These are phyloP conservation scores for Wallemia hederae DNA, from an alignment of 1,284 basidiomycete genomes.

Conservation along the genomic window DNA sequence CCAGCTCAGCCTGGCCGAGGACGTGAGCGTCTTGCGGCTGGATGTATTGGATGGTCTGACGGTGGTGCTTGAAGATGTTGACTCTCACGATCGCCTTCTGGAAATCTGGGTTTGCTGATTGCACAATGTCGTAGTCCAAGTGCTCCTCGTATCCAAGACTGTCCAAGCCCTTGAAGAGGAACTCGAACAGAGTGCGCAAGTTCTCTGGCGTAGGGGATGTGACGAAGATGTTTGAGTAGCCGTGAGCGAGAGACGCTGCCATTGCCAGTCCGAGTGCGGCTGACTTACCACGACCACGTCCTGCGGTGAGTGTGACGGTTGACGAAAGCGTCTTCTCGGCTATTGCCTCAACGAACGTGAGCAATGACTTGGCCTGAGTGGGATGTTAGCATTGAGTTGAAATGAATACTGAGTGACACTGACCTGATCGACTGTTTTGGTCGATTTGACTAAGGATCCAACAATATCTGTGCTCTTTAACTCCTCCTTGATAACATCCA, in stretches of 20 bases:
- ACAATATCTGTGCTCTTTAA: conserved; percentile 62
- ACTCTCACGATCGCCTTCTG: conserved; percentile 88
- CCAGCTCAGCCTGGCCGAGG: conserved; percentile 83
- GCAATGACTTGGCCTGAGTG: conserved; percentile 38
- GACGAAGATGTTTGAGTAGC: conserved; percentile 94
- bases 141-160: conserved; percentile 89
- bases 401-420: conserved; percentile 4
- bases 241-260: conserved; percentile 70
- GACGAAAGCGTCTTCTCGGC: conserved; percentile 74
- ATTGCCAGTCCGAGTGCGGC: conserved; percentile 83
- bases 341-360: conserved; percentile 78
- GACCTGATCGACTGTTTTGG: conserved; percentile 72
- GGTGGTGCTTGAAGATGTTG: conserved; percentile 71
- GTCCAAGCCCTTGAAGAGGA: conserved; percentile 90
- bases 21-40: conserved; percentile 93
- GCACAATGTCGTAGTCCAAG: conserved; percentile 81
- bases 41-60: conserved; percentile 95
- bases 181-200: conserved; percentile 90
- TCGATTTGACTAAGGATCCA: conserved; percentile 66
- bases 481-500: conserved; percentile 51
- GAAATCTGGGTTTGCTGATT: conserved; percentile 79
- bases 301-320: conserved; percentile 81
- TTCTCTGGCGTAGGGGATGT: conserved; percentile 95
- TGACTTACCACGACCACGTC: conserved; percentile 84
- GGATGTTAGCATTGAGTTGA: not conserved